A percentile compares a stretch with the other conserved stretches of the same genome.
Conservation (phyloP, 306 rosid genomes). For the Malus asiatica region DNA sequence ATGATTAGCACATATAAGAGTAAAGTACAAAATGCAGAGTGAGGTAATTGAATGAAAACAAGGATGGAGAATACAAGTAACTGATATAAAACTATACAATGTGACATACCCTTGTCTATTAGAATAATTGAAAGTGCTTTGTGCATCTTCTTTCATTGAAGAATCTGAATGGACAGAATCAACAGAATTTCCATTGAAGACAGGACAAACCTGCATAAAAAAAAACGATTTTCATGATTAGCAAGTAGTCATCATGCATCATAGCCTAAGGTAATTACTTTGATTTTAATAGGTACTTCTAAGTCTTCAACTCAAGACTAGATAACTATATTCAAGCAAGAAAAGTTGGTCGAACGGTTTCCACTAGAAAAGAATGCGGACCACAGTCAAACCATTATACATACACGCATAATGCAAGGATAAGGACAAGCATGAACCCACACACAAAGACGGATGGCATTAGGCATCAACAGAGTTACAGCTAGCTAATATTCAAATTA, state of each 20-base stretch:
- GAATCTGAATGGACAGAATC: constrained; percentile 62
- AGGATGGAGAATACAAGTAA: constrained; percentile 1
- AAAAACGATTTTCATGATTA: constrained; percentile 9
- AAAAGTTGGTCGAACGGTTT: background rate
- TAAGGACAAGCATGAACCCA: background rate
- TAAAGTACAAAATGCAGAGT: background rate
- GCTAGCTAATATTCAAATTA: background rate
- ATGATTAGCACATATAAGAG: constrained; percentile 9
- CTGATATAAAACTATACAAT: background rate
- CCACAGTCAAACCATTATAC: background rate
- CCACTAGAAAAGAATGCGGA: background rate
- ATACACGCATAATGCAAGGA: background rate
- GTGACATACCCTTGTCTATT: constrained; percentile 67
- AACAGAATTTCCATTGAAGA: constrained; percentile 33
- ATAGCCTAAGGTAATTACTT: background rate
- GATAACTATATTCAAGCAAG: background rate
- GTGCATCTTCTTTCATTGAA: constrained; percentile 89
- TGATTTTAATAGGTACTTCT: background rate
- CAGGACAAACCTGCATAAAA: constrained; percentile 70
- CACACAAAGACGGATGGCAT: background rate
- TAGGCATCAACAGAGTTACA: background rate
- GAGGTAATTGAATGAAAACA: background rate
- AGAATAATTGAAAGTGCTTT: constrained; percentile 61
- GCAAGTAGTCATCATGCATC: background rate
- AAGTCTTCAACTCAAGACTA: background rate